These are phyloP conservation scores for Rhodotorula kratochvilovae DNA, from an alignment of 768 basidiomycete species.

Conservation along the genomic window DNA sequence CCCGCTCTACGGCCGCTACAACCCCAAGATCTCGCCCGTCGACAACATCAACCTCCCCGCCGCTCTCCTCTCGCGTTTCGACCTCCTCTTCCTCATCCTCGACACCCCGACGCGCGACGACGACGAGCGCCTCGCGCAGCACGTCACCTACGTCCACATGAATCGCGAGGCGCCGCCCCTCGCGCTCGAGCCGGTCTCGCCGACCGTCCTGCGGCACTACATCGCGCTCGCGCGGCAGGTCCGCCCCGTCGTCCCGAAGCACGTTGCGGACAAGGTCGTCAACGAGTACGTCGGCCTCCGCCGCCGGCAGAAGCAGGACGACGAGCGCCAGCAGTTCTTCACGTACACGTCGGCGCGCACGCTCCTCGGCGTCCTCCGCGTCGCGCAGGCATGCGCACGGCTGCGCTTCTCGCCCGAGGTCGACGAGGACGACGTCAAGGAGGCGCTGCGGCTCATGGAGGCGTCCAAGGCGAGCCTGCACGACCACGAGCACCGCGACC, in stretches of 20 bases:
- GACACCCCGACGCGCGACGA: slow-evolving; percentile 93
- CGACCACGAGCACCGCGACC: slow-evolving; percentile 76
- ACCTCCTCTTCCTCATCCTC: slow-evolving; percentile 89
- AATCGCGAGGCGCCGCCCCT: slow-evolving; percentile 79
- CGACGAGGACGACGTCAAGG: slow-evolving; percentile 82
- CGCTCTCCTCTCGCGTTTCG: slow-evolving; percentile 91
- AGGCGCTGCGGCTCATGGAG: slow-evolving; percentile 93
- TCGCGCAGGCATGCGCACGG: slow-evolving; percentile 90
- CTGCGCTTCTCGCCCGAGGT: slow-evolving; percentile 78
- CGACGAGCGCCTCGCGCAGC: slow-evolving; percentile 90
- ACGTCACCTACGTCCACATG: slow-evolving; percentile 99
- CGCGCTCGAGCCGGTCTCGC: slow-evolving; percentile 76
- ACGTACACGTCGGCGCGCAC: slow-evolving; percentile 95
- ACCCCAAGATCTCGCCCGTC: slow-evolving; percentile 92
- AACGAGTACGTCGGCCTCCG: slow-evolving; percentile 93
- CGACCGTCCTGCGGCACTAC: slow-evolving; percentile 86
- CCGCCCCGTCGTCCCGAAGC: slow-evolving; percentile 81
- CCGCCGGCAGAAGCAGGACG: slow-evolving; percentile 85
- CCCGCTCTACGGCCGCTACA: slow-evolving; percentile 95
- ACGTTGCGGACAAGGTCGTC: slow-evolving; percentile 87
- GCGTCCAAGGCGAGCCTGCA: slow-evolving; percentile 86
- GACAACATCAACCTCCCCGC: slow-evolving; percentile 99
- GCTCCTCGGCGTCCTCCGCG: slow-evolving; percentile 84
- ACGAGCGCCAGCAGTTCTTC: slow-evolving; percentile 78
- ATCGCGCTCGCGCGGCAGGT: slow-evolving; percentile 84